A percentile compares a stretch with the other conserved stretches of the same genome.
phyloP scores from a whole-genome alignment of 2,329 filamentous ascomycete genomes.

The Boeremia lycopersici region DNA sequence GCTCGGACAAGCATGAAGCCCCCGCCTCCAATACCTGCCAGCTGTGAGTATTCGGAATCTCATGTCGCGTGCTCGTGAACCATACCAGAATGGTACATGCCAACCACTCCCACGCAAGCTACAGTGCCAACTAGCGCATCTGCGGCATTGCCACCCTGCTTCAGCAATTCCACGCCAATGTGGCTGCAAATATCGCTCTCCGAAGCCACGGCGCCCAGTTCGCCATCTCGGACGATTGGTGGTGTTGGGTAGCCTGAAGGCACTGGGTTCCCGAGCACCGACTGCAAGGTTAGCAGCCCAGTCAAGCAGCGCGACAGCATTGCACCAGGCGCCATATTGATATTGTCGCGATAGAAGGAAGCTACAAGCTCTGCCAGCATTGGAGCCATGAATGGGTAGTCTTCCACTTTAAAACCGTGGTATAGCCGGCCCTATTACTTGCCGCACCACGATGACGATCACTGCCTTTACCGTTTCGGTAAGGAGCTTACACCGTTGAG shows the following conservation, averaged over 20 bases:
- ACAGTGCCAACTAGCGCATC: slow-evolving; percentile 56
- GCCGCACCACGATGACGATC: slow-evolving; percentile 11
- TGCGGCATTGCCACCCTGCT: slow-evolving; percentile 58
- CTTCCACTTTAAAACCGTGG: slow-evolving; percentile 15
- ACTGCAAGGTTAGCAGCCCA: slow-evolving; percentile 36
- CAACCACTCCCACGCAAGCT: slow-evolving; percentile 56
- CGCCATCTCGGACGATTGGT: slow-evolving; percentile 26
- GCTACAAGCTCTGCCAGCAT: slow-evolving; percentile 15
- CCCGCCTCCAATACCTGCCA: slow-evolving; percentile 78
- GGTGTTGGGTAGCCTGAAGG: slow-evolving; percentile 18
- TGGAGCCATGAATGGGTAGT: slow-evolving; percentile 4
- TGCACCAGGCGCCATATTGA: slow-evolving; percentile 30
- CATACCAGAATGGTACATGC: slow-evolving; percentile 54
- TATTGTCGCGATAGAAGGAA: slow-evolving; percentile 14
- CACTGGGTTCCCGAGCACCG: slow-evolving; percentile 34
- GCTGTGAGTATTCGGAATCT: background rate
- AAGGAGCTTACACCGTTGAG: slow-evolving; percentile 13
- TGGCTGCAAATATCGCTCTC: slow-evolving; percentile 53
- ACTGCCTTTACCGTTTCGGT: slow-evolving; percentile 7
- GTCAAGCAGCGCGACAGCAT: slow-evolving; percentile 27
- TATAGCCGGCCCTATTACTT: slow-evolving; percentile 2
- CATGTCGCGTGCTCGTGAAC: background rate
- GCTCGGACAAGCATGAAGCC: slow-evolving; percentile 85
- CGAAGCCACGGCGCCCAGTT: slow-evolving; percentile 54
- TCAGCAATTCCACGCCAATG: slow-evolving; percentile 55